Base-by-base conservation (phyloP, 495 filamentous ascomycete genomes). In the Neurospora sublineolata region DNA sequence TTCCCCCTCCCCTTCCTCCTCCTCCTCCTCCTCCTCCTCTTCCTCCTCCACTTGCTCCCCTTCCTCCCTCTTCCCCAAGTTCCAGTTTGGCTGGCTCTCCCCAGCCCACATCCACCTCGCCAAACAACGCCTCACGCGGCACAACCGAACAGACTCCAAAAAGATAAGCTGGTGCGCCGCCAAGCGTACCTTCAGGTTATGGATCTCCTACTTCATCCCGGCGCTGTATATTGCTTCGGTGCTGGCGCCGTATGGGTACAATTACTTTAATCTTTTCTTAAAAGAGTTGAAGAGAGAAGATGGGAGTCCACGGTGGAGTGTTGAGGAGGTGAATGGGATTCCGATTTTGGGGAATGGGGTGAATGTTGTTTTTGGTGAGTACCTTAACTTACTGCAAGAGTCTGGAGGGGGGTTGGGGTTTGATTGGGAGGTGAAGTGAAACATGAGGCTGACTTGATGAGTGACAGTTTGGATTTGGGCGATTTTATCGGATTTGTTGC, bases 181-280 rank as follows among this genome's bases (percentile, higher is more conserved):
- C 36, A 80, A 73, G 79, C 79, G 81, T 3, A 82, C 81, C 0
- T 75, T 80, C 14, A 40, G 68, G 1, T 77, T 77, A 67, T 81
- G 80, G 79, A 77, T 80, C 9, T 74, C 78, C 16, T 83, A 82
- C 39, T 76, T 81, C 42, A 77, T 83, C 11, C 74, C 81, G 4
- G 68, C 76, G 4, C 71, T 83, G 14, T 83, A 83, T 42, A 79
- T 80, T 12, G 73, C 75, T n/a, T 80, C 79, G 0, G 81, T 82
- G 0, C 70, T 83, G 4, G 80, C 78, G 9, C 73, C 79, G 0
- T 83, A 81, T 67, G 81, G 81, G 7, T 82, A 83, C 46, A 76
- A 79, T 40, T 83, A 83, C 73, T 83, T 83, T 41, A 78, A 77
- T n/a, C 75, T 82, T 0, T 83, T 83, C 68, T 60, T 83, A 37